Evolutionary conservation across 768 basidiomycete genomes (phyloP).

Genomic region (Harrya chromipes): DNA sequence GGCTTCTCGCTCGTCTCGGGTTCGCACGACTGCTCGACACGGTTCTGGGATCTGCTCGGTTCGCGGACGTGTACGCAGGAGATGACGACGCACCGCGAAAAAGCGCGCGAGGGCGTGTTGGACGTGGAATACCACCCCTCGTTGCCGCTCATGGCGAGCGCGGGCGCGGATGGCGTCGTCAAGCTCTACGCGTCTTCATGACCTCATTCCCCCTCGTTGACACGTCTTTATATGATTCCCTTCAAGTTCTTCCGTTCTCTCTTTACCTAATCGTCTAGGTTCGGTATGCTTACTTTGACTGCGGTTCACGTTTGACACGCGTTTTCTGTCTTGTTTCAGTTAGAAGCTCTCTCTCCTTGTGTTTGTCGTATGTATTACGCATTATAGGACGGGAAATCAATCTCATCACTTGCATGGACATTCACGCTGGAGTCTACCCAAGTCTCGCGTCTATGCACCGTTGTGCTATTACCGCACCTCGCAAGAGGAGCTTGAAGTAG

Average conservation of each 20-base stretch:
- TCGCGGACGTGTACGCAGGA: conserved; percentile 85
- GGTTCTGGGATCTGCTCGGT: conserved; percentile 91
- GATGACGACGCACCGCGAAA: conserved; percentile 83
- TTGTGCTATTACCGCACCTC: not conserved
- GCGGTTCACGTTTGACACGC: conserved; percentile 11
- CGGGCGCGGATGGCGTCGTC: conserved; percentile 94
- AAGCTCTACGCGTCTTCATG: conserved; percentile 88
- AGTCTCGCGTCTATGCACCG: not conserved
- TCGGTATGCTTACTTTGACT: conserved; percentile 9
- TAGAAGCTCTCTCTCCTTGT: conserved; percentile 12
- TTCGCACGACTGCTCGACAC: conserved; percentile 90
- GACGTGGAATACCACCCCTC: conserved; percentile 83
- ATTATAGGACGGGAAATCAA: conserved; percentile 28
- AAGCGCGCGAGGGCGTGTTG: conserved; percentile 87
- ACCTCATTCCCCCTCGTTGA: conserved; percentile 11
- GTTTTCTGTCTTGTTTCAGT: not conserved
- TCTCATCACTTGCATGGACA: conserved; percentile 10
- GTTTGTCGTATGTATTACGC: conserved; percentile 18
- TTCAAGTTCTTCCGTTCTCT: not conserved
- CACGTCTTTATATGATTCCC: conserved; percentile 1
- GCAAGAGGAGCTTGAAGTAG: not conserved
- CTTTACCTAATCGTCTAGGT: not conserved
- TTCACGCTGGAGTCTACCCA: not conserved
- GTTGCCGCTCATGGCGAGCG: conserved; percentile 85
- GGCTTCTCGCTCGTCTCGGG: conserved; percentile 87